A percentile compares a stretch with the other conserved stretches of the same genome.
These are phyloP conservation scores for Penicillium sp. DNA, from an alignment of 2,329 filamentous ascomycete genomes.

Conservation along the genomic window DNA sequence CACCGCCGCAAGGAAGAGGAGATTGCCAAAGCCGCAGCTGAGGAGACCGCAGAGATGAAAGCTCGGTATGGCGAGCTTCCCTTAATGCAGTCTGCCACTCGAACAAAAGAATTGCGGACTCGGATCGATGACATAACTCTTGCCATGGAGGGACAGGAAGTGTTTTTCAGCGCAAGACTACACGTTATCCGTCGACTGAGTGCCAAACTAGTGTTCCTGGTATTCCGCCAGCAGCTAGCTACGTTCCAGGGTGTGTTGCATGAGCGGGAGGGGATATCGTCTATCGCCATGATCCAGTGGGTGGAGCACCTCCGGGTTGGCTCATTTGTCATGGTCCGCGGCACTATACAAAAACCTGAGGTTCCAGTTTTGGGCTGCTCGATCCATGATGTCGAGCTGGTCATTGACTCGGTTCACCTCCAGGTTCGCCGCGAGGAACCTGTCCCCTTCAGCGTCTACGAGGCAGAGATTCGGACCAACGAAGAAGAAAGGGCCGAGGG, in stretches of 20 bases:
- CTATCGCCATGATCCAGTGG: slow-evolving; percentile 73
- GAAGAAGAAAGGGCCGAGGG: slow-evolving; percentile 51
- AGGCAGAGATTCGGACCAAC: slow-evolving; percentile 55
- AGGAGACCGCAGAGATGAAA: slow-evolving; percentile 52
- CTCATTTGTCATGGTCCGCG: slow-evolving; percentile 67
- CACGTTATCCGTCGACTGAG: slow-evolving; percentile 76
- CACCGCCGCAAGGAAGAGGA: slow-evolving; percentile 38
- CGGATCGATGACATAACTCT: slow-evolving; percentile 46
- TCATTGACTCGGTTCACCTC: slow-evolving; percentile 58
- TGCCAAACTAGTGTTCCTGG: slow-evolving; percentile 70
- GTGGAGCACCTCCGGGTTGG: slow-evolving; percentile 73
- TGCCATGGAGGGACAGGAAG: slow-evolving; percentile 49
- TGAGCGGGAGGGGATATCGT: slow-evolving; percentile 52
- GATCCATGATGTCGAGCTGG: slow-evolving; percentile 66
- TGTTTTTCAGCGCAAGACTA: slow-evolving; percentile 62
- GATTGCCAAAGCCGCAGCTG: slow-evolving; percentile 39
- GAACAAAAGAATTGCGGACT: slow-evolving; percentile 41
- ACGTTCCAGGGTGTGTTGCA: slow-evolving; percentile 78
- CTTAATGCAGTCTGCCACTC: slow-evolving; percentile 50
- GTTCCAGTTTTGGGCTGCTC: slow-evolving; percentile 67
- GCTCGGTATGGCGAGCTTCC: slow-evolving; percentile 51
- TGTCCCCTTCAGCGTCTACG: slow-evolving; percentile 61
- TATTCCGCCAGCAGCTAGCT: slow-evolving; percentile 73
- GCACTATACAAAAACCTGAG: slow-evolving; percentile 62
- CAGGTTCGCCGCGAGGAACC: slow-evolving; percentile 54